Percentiles rank a stretch among this genome's conserved stretches.
Conservation (phyloP, 768 basidiomycete genomes). For the Mycena polygramma region DNA sequence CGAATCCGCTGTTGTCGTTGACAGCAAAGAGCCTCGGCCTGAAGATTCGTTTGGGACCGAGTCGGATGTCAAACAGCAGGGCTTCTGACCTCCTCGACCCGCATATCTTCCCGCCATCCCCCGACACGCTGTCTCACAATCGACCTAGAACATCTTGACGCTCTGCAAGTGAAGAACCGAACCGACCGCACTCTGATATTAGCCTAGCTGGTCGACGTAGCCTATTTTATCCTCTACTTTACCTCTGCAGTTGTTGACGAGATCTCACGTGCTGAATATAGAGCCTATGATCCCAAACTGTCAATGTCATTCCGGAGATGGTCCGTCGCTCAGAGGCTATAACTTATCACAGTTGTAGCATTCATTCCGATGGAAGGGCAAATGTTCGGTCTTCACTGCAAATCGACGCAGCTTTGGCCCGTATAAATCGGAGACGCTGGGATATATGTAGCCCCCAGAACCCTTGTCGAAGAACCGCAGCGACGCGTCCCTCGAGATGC, state of each 20-base stretch:
- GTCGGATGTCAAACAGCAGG: conserved; percentile 29
- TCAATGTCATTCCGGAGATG: conserved; percentile 30
- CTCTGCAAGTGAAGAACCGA: conserved; percentile 2
- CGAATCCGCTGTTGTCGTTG: conserved; percentile 32
- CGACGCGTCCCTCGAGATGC: conserved; percentile 43
- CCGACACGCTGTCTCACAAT: not conserved
- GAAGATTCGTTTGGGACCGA: conserved; percentile 16
- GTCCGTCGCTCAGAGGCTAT: conserved; percentile 22
- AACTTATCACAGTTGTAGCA: not conserved
- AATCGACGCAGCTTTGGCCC: not conserved
- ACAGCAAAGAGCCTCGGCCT: conserved; percentile 26
- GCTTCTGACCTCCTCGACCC: conserved; percentile 17
- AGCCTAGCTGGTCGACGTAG: conserved; percentile 11
- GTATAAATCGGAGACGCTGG: conserved; percentile 37
- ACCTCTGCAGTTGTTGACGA: conserved; percentile 7
- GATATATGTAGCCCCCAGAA: conserved; percentile 49
- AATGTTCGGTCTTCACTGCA: conserved; percentile 31
- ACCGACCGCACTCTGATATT: not conserved
- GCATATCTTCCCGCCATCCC: conserved; percentile 11
- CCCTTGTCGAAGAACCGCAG: conserved; percentile 53
- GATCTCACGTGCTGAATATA: conserved; percentile 26
- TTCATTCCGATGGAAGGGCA: conserved; percentile 35
- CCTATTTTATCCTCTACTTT: conserved; percentile 9
- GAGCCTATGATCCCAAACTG: conserved; percentile 26
- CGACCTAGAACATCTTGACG: conserved; percentile 2